Base-by-base conservation (phyloP, 129 eudicot species). In the Logfia minima region DNA sequence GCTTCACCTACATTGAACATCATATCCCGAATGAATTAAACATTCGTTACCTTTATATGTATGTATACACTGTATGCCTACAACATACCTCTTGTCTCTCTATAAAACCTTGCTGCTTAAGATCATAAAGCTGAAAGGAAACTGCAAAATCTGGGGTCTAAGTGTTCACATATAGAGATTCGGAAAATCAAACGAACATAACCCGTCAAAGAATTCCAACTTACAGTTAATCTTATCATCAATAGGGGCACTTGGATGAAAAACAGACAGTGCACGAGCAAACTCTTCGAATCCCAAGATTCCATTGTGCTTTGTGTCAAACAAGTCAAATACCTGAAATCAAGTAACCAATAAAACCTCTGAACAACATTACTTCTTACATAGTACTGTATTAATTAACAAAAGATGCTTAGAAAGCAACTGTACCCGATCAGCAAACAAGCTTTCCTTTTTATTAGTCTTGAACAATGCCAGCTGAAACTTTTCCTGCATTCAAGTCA, bases 361-460 rank as follows among this genome's bases (percentile, higher is more conserved):
- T 68, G 9, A 66, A 77, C 58, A 72, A 29, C 66, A n/a, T 68
- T 60, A n/a, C 7, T 11, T 6, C 5, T n/a, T 8, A 32, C 35
- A 13, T n/a, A 24, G 13, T 53, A 55, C 61, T 59, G 19, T 1
- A 37, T 48, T 48, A 48, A 48, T 4, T 1, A 63, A 4, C 3
- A 39, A 39, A 78, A 17, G 9, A 60, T 24, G 63, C 62, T 70
- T 61, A 69, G 41, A 66, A 76, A 16, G 18, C 16, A 32, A 59
- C 23, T 31, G 2, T 82, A 92, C 93, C 92, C 98, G 75, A 73
- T 92, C 98, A 66, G 98, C 93, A 78, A 92, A 92, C 83, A 92
- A 84, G 86, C 96, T 92, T 82, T 92, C 98, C 67, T 90, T 92
- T 83, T 88, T 92, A 87, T 86, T 92, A 32, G 98, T 92, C 93